Conservation (phyloP, 495 filamentous ascomycete species). For the Talaromyces proteolyticus region DNA sequence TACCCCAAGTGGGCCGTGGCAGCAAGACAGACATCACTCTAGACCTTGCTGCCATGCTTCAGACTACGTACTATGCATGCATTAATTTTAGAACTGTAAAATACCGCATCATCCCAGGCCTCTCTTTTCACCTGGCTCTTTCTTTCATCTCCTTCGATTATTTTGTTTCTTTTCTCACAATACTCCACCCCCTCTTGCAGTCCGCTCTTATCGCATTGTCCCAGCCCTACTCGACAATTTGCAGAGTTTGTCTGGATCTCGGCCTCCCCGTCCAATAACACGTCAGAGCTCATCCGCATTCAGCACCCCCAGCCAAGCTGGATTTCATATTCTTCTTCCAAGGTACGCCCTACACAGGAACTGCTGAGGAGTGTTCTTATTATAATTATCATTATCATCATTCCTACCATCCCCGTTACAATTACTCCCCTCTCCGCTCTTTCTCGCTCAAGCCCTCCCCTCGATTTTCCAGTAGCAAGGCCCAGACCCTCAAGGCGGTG, state of each 20-base stretch:
- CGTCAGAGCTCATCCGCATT: no score
- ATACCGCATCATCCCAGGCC: no score
- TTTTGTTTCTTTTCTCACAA: neutral
- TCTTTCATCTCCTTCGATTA: no score
- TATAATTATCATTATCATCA: neutral
- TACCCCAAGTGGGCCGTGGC: slow-evolving; percentile 27
- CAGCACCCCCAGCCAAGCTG: no score
- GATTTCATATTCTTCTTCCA: no score
- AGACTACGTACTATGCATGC: neutral
- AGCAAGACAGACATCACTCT: slow-evolving; percentile 23
- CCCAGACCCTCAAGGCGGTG: neutral
- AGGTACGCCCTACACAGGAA: no score
- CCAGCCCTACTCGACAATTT: no score
- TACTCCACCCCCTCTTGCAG: neutral
- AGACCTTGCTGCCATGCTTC: neutral
- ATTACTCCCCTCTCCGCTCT: neutral
- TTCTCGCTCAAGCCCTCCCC: neutral
- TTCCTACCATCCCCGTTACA: neutral
- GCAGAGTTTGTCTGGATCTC: neutral
- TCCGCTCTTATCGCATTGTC: neutral
- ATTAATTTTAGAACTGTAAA: no score
- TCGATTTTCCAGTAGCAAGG: neutral
- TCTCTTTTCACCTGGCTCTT: no score
- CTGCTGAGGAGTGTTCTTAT: neutral
- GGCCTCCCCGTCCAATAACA: neutral